Evolutionary conservation across 192 early-diverging fungal genomes (phyloP), one percentile per base, ranked within the genome.

Genomic region (Neocallimastix lanati): DNA sequence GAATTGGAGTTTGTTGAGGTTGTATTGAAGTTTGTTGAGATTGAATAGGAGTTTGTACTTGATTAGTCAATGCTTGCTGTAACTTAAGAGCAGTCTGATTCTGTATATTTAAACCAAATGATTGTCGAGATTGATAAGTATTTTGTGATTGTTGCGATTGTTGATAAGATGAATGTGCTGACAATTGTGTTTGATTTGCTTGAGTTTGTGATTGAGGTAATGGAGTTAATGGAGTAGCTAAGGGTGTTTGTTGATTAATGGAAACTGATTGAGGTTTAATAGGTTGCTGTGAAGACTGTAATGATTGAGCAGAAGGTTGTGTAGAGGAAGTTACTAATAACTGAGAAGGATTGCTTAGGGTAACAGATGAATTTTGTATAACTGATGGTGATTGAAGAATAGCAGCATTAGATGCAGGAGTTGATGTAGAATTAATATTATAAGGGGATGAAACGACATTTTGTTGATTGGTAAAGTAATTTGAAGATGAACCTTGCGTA

Each of bases 361-460:
- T 76, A 16, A 82, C 76, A 18, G 80, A 83, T 33, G 80, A 11
- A n/a, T n/a, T n/a, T n/a, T n/a, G n/a, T n/a, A n/a, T 81, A 33
- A 78, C 82, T n/a, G 80, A 50, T 28, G 84, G 78, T 27, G 82
- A 76, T 35, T 87, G 86, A 29, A 80, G 13, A 76, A 25, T 18
- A 29, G 80, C n/a, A n/a, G n/a, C 77, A 40, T 15, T n/a, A 37
- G 77, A 16, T 67, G 29, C 77, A 25, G 83, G 28, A 77, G 35
- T 28, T n/a, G 35, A 21, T 3, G 21, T 67, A 11, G 40, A 28
- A 77, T 35, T 29, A 67, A 77, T 27, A 25, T 13, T 29, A 28
- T 29, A 0, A 76, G 14, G 30, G 18, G 28, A 33, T 76, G 28
- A 29, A 79, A 28, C 28, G 29, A 78, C 21, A 77, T 82, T 27